Percentiles rank a stretch among this genome's conserved stretches.
Evolutionary conservation across 176 grass and related monocot genomes (phyloP).

Genomic region (Hordeum marinum): DNA sequence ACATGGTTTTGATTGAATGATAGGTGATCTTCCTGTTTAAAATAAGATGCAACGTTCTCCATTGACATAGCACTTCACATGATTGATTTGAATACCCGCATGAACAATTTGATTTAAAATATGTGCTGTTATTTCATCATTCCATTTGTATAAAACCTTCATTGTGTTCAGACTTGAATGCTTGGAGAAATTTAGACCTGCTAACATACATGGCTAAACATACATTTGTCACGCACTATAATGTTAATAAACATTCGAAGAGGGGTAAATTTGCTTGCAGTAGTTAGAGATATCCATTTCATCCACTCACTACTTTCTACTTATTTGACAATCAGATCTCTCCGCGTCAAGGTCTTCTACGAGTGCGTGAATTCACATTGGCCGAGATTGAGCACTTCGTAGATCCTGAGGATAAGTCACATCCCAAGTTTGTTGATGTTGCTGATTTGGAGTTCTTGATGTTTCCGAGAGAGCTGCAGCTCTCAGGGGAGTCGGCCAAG

Average conservation of each 20-base stretch:
- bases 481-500: slow-evolving; percentile 58
- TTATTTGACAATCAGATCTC: slow-evolving; percentile 50
- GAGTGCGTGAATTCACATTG: slow-evolving; percentile 76
- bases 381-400: slow-evolving; percentile 92
- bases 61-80: background rate
- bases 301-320: background rate
- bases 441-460: slow-evolving; percentile 66
- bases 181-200: background rate
- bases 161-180: background rate
- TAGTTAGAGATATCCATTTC: background rate
- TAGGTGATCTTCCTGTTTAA: background rate
- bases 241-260: background rate
- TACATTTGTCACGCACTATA: background rate
- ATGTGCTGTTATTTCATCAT: background rate
- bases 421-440: slow-evolving; percentile 77
- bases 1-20: background rate
- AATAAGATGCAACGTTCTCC: background rate
- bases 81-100: background rate
- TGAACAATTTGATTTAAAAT: background rate
- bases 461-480: slow-evolving; percentile 68
- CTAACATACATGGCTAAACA: background rate
- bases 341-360: slow-evolving; percentile 84
- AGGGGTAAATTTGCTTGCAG: background rate
- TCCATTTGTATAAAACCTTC: no score
- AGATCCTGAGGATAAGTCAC: slow-evolving; percentile 78